phyloP scores from a whole-genome alignment of 306 rosid species.

The Gleditsia sinensis region DNA sequence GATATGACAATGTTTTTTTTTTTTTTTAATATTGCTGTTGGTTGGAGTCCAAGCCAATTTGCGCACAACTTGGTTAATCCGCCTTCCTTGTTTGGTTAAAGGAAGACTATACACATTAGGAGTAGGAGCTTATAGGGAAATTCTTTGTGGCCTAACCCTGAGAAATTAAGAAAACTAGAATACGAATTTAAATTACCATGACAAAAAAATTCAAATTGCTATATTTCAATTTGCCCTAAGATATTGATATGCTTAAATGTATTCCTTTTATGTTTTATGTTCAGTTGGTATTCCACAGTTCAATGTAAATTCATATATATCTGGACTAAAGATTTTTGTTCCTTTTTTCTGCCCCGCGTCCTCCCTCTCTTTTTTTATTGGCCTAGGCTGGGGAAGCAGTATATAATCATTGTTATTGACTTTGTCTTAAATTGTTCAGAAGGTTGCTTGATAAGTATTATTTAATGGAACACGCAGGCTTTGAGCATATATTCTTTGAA shows the following conservation, averaged over 20 bases:
- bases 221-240: background rate
- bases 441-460: background rate
- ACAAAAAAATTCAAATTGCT: background rate
- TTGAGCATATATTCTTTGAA: slow-evolving; percentile 62
- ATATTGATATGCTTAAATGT: background rate
- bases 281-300: background rate
- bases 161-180: background rate
- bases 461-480: slow-evolving; percentile 51
- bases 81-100: background rate
- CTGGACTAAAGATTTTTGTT: background rate
- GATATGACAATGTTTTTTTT: too few species aligned
- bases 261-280: background rate
- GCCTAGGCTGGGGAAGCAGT: background rate
- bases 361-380: background rate
- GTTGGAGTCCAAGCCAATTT: too few species aligned
- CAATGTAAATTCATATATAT: background rate
- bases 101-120: background rate
- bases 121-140: background rate
- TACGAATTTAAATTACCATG: background rate
- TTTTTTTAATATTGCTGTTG: too few species aligned
- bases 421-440: slow-evolving; percentile 1
- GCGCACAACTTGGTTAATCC: too few species aligned
- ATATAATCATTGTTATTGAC: background rate
- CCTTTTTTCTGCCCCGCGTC: background rate
- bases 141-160: background rate